These are phyloP conservation scores for cucumber (Cucumis sativus) DNA, from an alignment of 306 rosid genomes.

Conservation along the genomic window DNA sequence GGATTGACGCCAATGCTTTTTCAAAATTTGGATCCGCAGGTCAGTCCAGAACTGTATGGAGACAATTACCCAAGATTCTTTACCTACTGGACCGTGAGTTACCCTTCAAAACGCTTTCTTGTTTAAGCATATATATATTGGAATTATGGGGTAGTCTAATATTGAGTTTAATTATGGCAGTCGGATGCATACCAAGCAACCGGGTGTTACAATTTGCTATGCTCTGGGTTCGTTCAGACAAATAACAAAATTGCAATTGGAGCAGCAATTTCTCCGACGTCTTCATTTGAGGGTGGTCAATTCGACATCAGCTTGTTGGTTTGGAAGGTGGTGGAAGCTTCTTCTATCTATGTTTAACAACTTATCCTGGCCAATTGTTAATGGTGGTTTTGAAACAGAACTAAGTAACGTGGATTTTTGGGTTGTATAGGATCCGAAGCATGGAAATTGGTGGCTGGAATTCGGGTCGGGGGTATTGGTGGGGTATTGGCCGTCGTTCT, in stretches of 20 bases:
- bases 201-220: slow-evolving; percentile 15
- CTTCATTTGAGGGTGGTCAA: slow-evolving; percentile 10
- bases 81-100: slow-evolving; percentile 15
- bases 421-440: slow-evolving; percentile 10
- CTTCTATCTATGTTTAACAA: neutral
- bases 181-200: slow-evolving; percentile 18
- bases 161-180: neutral
- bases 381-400: too few species aligned
- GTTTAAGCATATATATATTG: too few species aligned
- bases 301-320: slow-evolving; percentile 9
- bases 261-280: slow-evolving; percentile 9
- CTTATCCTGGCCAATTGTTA: too few species aligned
- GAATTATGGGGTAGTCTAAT: neutral
- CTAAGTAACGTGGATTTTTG: neutral
- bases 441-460: slow-evolving; percentile 19
- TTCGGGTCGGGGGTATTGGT: slow-evolving; percentile 13
- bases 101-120: neutral
- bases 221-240: slow-evolving; percentile 16
- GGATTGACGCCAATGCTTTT: slow-evolving; percentile 1
- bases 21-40: slow-evolving; percentile 1
- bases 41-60: slow-evolving; percentile 18
- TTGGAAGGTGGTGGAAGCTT: slow-evolving; percentile 14
- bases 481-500: slow-evolving; percentile 11
- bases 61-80: slow-evolving; percentile 18
- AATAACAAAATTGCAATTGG: slow-evolving; percentile 13